Evolutionary conservation across 805 yeast genomes (phyloP).

Genomic region (Deakozyma indianensis): DNA sequence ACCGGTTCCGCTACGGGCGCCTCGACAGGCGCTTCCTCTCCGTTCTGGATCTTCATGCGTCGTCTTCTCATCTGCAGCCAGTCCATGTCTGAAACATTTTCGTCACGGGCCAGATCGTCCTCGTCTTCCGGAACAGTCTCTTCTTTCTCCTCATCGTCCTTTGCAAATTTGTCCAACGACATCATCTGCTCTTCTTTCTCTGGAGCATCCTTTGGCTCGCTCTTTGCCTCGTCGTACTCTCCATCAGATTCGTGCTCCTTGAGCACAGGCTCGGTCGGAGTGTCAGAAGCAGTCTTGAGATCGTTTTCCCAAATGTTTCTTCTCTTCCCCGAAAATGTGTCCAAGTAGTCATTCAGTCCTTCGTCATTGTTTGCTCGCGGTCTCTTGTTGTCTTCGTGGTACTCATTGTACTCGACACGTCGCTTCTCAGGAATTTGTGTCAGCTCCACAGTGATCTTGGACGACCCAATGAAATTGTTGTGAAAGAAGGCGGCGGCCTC

Average conservation of each 20-base stretch:
- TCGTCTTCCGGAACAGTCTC: constrained; percentile 5
- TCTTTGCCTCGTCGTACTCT: constrained; percentile 26
- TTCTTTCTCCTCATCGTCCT: constrained; percentile 10
- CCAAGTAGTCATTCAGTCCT: constrained; percentile 64
- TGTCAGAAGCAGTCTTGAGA: not conserved
- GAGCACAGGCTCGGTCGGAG: not conserved
- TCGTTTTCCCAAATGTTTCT: constrained; percentile 1
- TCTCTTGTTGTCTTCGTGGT: constrained; percentile 24
- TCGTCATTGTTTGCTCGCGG: constrained; percentile 14
- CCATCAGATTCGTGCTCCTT: constrained; percentile 11
- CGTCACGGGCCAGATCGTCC: constrained; percentile 29
- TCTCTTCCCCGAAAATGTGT: constrained; percentile 20
- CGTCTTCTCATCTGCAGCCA: constrained; percentile 72
- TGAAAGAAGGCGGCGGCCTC: constrained; percentile 65
- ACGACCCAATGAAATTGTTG: constrained; percentile 68
- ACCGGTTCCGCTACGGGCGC: constrained; percentile 3
- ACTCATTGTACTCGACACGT: constrained; percentile 23
- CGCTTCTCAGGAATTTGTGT: constrained; percentile 28
- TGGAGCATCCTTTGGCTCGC: constrained; percentile 11
- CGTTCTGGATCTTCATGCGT: constrained; percentile 42
- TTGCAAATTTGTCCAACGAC: constrained; percentile 22
- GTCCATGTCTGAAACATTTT: constrained; percentile 57
- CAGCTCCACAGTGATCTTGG: constrained; percentile 59
- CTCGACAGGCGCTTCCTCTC: constrained; percentile 4
- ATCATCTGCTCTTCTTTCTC: constrained; percentile 37